Evolutionary conservation across 2,329 filamentous ascomycete genomes (phyloP).

Genomic region (Sclerotinia trifoliorum): DNA sequence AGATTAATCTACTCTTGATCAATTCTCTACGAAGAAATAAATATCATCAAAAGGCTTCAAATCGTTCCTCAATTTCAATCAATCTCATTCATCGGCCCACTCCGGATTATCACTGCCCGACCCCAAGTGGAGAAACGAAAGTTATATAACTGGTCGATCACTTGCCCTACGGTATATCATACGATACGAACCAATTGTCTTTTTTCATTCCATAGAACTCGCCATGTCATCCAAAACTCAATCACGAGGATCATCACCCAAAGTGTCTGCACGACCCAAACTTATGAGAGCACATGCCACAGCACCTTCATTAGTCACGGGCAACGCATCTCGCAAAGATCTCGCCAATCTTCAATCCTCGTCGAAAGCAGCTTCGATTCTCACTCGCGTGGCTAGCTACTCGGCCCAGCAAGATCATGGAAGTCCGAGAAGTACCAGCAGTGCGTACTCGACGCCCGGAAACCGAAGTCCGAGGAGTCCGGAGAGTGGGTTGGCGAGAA

Average conservation of each 20-base stretch:
- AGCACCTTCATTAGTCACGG: constrained; percentile 57
- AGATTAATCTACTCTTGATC: not conserved
- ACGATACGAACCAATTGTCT: constrained; percentile 8
- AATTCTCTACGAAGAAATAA: not conserved
- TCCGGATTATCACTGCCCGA: constrained; percentile 9
- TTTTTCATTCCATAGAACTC: not conserved
- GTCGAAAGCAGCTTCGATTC: constrained; percentile 53
- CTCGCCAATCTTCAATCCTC: constrained; percentile 50
- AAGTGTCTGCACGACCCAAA: constrained; percentile 47
- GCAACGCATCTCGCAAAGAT: constrained; percentile 52
- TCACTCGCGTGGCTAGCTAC: constrained; percentile 54
- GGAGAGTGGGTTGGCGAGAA: constrained; percentile 32
- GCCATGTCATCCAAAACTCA: constrained; percentile 43
- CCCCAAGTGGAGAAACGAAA: constrained; percentile 15
- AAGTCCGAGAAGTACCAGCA: constrained; percentile 24
- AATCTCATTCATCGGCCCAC: constrained; percentile 9
- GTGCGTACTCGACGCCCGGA: constrained; percentile 22
- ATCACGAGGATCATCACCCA: constrained; percentile 43
- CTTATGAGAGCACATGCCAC: constrained; percentile 56
- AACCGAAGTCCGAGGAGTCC: constrained; percentile 25
- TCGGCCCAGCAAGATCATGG: constrained; percentile 44
- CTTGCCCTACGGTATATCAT: not conserved
- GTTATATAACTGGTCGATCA: constrained; percentile 13
- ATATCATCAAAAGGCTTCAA: constrained; percentile 1
- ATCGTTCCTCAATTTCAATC: constrained; percentile 2